Evolutionary conservation across 345 rosid species (phyloP), one percentile per base, ranked within the genome.

Genomic region (Psidium friedrichsthalianum): DNA sequence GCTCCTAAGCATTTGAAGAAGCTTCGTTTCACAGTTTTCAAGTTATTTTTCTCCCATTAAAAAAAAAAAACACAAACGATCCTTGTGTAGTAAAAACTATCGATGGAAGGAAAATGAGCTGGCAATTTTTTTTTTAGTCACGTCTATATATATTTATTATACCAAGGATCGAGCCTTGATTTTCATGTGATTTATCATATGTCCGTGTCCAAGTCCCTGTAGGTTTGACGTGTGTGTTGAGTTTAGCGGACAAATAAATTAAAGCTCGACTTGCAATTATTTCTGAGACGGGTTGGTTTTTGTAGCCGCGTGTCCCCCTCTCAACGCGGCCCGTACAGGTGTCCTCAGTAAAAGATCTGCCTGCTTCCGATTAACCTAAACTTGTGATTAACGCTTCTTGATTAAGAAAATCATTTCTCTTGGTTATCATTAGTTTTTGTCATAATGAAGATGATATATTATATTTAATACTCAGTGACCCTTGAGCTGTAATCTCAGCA

Each of bases 181-280:
- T 69, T 18, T 69, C 47, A 20, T 1, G 7, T 18, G 78, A 36
- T 36, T 69, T 32, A 0, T 36, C 21, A 8, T 2, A 2, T 6
- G 11, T 0, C 25, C 2, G 20, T 18, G 5, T 69, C 6, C 6
- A 16, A 8, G 6, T 5, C 13, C 12, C 0, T 12, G 18, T 9
- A 3, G 0, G 2, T 9, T 4, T 18, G 8, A 69, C 0, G 2
- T 14, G 21, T 0, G 55, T 0, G 6, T 29, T 14, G 76, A 29
- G 1, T 0, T 29, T 15, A 0, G 3, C 18, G 7, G 11, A 1
- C 0, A 3, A 2, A 6, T 20, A 20, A 36, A 36, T 4, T 18
- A 5, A 69, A 36, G 5, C 20, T 69, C 0, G 12, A 18, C 24
- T 22, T 3, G 24, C 20, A 3, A 54, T 54, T 54, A 7, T 54